Base-by-base conservation (phyloP, 139 green algal genomes). In the Coelastrella sp. region DNA sequence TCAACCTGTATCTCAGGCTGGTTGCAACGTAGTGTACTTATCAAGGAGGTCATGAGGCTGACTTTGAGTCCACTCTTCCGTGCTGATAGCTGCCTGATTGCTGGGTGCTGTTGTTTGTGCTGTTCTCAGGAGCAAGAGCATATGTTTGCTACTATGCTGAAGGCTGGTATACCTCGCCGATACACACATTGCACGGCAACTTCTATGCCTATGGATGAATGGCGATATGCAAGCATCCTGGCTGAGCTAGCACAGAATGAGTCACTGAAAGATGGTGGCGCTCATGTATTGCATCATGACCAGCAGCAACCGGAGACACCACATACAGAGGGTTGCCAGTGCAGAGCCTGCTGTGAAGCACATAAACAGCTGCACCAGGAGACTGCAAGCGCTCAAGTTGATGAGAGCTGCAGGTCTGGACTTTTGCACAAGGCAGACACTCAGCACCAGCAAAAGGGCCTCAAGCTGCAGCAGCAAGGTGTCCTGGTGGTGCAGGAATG, bases 101-200 rank as follows among this genome's bases (percentile, higher is more conserved):
- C 6, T 35, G 11, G 45, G 11, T 57, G 45, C 45, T 53, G 67
- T 9, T 38, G 40, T 48, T 0, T 38, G 0, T 57, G 45, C 23
- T 63, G 71, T 17, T 35, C 27, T 51, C 75, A 82, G 75, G 75
- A 51, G 32, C 75, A 82, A 23, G 35, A 69, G 75, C 35, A 30
- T 2, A 2, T 59, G 21, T 82, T 74, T 62, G 38, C 43, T 4
- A 9, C 11, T 9, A 62, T 84, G 59, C n/a, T n/a, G n/a, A 60
- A 59, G 34, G 60, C n/a, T 1, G 37, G 77, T 19, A 84, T 84
- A 19, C 77, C 77, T 13, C 77, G 38, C 17, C 77, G 77, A 15
- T 84, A 84, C 60, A 63, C 77, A 4, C 77, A 84, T 23, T 84
- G 77, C 40, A 62, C 75, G 60, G 77, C 60, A 8, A 35, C 17